Base-by-base conservation (phyloP, 805 yeast genomes). In the Yarrowia keelungensis region DNA sequence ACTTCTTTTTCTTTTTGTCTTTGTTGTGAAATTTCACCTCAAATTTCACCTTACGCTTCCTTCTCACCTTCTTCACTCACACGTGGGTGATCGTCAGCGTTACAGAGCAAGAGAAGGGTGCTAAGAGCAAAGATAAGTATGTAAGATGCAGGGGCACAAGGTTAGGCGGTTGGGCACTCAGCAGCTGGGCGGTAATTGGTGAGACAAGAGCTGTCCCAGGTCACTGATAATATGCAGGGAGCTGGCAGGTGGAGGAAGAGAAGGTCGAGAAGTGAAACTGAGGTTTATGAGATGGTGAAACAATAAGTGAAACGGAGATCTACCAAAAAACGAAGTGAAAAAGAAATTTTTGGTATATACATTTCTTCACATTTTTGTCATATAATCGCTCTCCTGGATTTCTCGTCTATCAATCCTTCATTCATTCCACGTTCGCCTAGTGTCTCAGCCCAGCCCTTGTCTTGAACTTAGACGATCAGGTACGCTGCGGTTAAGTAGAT, bases 71-170 rank as follows among this genome's bases (percentile, higher is more conserved):
- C 32, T 26, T 26, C 32, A 26, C 32, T 26, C 32, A 26, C 58
- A 51, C 58, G 58, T 51, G 58, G 41, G 43, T 1, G 58, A 51
- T 51, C 58, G 43, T 11, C 43, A 14, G 19, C 38, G 36, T 41
- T 9, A n/a, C 47, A 54, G 47, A 15, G 47, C 38, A 56, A 22
- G 38, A 15, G 43, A 12, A 9, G 8, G 32, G 9, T 7, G 39
- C 38, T 8, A n/a, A 9, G 22, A 35, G 43, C 58, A 36, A 53
- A 36, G 58, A 38, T 53, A 53, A 38, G 9, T 15, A 53, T 38
- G 62, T n/a, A 10, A n/a, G 15, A 22, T 56, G 62, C 62, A 56
- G 62, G 62, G 62, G 47, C 47, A 56, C 47, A 19, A 56, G 47
- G 62, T 56, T 56, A 9, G 58, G 43, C 58, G 58, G 58, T 53